Conservation (phyloP, 768 basidiomycete genomes). For the Leccinellum luteum region DNA sequence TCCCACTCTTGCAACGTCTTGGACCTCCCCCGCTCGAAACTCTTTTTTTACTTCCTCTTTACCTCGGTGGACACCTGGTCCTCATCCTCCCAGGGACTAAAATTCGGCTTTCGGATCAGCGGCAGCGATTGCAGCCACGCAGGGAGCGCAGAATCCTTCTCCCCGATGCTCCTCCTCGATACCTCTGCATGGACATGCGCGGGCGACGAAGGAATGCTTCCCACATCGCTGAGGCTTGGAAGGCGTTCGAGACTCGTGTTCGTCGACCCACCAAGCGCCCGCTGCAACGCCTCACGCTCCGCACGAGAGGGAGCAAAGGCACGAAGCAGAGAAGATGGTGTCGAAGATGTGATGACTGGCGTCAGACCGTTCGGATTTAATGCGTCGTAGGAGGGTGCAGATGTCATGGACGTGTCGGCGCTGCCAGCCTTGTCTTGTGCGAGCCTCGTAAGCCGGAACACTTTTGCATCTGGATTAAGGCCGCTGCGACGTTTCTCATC, state of each 20-base stretch:
- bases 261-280: slow-evolving; percentile 70
- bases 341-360: slow-evolving; percentile 38
- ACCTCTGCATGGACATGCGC: slow-evolving; percentile 45
- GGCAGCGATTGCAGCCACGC: slow-evolving; percentile 70
- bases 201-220: slow-evolving; percentile 69
- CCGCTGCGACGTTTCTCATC: slow-evolving; percentile 58
- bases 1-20: not conserved
- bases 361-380: slow-evolving; percentile 60
- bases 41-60: slow-evolving; percentile 21
- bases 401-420: slow-evolving; percentile 11
- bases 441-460: slow-evolving; percentile 56
- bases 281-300: slow-evolving; percentile 81
- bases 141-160: slow-evolving; percentile 42
- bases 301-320: slow-evolving; percentile 88
- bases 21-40: not conserved
- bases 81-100: slow-evolving; percentile 83
- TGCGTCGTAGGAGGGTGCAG: slow-evolving; percentile 43
- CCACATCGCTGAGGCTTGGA: slow-evolving; percentile 75
- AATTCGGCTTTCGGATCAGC: slow-evolving; percentile 64
- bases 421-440: slow-evolving; percentile 12
- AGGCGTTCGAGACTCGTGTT: slow-evolving; percentile 76
- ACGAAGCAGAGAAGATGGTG: slow-evolving; percentile 55
- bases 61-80: slow-evolving; percentile 33
- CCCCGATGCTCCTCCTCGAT: slow-evolving; percentile 18
- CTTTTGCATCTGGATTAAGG: slow-evolving; percentile 85